Evolutionary conservation across 805 yeast genomes (phyloP).

Genomic region (Metschnikowia gelsemii): DNA sequence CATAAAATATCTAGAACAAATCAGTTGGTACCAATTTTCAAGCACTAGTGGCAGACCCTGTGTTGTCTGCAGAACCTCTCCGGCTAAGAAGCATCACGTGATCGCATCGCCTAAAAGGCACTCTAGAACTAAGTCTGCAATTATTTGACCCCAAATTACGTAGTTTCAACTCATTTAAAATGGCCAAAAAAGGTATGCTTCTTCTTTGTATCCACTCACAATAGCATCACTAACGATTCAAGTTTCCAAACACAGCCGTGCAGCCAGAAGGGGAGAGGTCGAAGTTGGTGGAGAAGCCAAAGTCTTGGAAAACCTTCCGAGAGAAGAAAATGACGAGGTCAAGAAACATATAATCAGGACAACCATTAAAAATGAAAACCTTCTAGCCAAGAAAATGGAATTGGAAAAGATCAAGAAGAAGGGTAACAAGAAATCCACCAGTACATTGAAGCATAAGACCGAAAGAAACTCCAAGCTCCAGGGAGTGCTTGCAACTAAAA

Average conservation of each 20-base stretch:
- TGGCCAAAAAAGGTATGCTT: conserved; percentile 44
- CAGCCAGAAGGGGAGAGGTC: conserved; percentile 67
- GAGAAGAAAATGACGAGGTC: conserved; percentile 58
- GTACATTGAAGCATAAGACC: conserved; percentile 34
- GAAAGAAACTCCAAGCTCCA: conserved; percentile 52
- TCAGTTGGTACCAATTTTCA: too few relatives aligned
- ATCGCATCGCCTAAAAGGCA: conserved; percentile 7
- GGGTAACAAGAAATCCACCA: conserved; percentile 32
- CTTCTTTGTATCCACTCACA: too few relatives aligned
- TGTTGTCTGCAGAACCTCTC: neutral
- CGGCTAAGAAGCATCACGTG: conserved; percentile 13
- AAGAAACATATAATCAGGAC: conserved; percentile 66
- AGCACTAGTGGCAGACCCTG: neutral
- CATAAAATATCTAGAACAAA: neutral
- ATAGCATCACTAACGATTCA: conserved; percentile 24
- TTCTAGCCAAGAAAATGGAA: conserved; percentile 56
- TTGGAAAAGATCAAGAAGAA: conserved; percentile 34
- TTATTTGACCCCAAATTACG: too few relatives aligned
- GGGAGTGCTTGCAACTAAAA: conserved; percentile 59
- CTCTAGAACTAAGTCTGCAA: neutral
- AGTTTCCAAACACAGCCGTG: conserved; percentile 70
- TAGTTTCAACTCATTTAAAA: conserved; percentile 14
- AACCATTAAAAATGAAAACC: conserved; percentile 61
- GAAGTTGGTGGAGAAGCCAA: conserved; percentile 47
- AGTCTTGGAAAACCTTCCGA: conserved; percentile 52